Conservation (phyloP, 179 eudicot species). For the Spinacia oleracea region DNA sequence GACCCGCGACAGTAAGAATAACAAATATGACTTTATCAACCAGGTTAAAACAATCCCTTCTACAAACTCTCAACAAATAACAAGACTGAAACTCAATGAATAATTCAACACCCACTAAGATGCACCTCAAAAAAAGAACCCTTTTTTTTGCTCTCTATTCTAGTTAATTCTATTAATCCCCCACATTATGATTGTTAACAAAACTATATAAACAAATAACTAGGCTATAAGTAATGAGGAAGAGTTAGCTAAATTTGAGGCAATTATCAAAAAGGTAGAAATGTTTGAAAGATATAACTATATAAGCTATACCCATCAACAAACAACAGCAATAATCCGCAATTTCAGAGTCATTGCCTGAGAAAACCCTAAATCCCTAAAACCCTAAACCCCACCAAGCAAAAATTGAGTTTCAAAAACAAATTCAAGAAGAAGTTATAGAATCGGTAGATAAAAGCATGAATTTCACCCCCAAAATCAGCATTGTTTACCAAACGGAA, state of each 20-base stretch:
- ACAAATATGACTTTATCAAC: background rate
- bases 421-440: background rate
- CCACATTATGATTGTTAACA: background rate
- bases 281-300: background rate
- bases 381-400: constrained; percentile 30
- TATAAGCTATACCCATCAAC: background rate
- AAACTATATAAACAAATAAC: background rate
- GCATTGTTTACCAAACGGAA: background rate
- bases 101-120: background rate
- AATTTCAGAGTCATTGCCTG: background rate
- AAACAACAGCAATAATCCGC: background rate
- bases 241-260: background rate
- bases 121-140: background rate
- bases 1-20: background rate
- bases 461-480: background rate
- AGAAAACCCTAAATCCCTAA: constrained; percentile 15
- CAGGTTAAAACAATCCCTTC: background rate
- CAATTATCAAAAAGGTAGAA: background rate
- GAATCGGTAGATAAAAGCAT: background rate
- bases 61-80: background rate
- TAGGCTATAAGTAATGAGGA: background rate
- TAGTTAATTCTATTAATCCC: background rate
- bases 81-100: background rate
- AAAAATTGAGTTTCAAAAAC: background rate
- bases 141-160: background rate